phyloP scores from a whole-genome alignment of 495 filamentous ascomycete species.

The Daldinia concentrica region DNA sequence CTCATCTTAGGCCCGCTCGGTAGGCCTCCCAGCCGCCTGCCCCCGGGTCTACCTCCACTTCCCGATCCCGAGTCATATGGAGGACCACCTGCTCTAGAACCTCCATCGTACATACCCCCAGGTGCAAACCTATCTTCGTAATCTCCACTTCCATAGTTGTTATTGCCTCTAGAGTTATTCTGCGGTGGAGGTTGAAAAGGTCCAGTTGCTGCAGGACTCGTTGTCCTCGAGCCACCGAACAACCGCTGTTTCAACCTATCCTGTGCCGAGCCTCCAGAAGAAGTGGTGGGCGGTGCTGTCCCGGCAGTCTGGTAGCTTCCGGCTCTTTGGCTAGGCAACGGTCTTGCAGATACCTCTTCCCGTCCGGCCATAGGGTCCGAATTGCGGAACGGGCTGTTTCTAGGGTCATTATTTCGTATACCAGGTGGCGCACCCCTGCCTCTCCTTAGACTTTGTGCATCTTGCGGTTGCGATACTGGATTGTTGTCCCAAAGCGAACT shows the following conservation, averaged over 20 bases:
- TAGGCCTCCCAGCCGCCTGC: conserved; percentile 50
- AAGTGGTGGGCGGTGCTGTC: conserved; percentile 50
- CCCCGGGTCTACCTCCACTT: conserved; percentile 48
- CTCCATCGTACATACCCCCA: conserved; percentile 48
- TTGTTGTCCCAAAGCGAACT: conserved; percentile 86
- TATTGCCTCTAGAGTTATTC: conserved; percentile 41
- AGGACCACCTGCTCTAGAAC: conserved; percentile 48
- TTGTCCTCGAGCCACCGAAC: conserved; percentile 56
- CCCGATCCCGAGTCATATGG: conserved; percentile 54
- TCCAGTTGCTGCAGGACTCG: conserved; percentile 50
- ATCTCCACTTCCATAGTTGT: conserved; percentile 43
- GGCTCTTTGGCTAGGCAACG: conserved; percentile 73
- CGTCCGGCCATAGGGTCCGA: conserved; percentile 50
- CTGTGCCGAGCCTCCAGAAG: conserved; percentile 52
- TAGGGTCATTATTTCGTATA: conserved; percentile 40
- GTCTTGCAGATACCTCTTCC: conserved; percentile 59
- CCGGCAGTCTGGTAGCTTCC: conserved; percentile 72
- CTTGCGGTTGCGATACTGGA: conserved; percentile 51
- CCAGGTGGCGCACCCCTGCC: conserved; percentile 47
- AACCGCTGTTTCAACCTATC: conserved; percentile 62
- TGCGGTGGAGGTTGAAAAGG: conserved; percentile 54
- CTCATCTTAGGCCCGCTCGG: conserved; percentile 56
- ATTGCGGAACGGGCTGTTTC: conserved; percentile 44
- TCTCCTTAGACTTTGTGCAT: conserved; percentile 66
- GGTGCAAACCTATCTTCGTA: conserved; percentile 60